A percentile compares a stretch with the other conserved stretches of the same genome.
These are phyloP conservation scores for Carex pumila DNA, from an alignment of 176 grass and related monocot species.

Conservation along the genomic window DNA sequence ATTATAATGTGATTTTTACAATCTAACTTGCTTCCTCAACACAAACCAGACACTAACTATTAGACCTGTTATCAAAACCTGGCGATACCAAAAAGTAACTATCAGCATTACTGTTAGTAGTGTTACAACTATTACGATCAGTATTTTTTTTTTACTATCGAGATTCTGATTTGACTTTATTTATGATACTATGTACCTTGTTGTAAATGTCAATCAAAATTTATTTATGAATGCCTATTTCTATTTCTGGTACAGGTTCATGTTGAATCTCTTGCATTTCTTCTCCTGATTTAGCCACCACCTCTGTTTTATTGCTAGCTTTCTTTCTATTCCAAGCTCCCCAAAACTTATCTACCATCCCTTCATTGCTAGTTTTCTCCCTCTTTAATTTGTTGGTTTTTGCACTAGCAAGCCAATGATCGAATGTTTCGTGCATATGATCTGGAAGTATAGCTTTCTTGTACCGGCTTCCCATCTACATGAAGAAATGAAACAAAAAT, in stretches of 20 bases:
- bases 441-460: slow-evolving; percentile 70
- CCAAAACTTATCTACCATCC: neutral
- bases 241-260: neutral
- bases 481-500: neutral
- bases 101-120: too few relatives aligned
- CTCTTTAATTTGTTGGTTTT: slow-evolving; percentile 6
- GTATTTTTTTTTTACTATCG: too few relatives aligned
- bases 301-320: neutral
- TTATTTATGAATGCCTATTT: slow-evolving; percentile 1
- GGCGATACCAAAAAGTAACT: too few relatives aligned
- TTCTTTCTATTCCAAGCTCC: neutral
- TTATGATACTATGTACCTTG: too few relatives aligned
- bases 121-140: too few relatives aligned
- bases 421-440: slow-evolving; percentile 36
- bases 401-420: slow-evolving; percentile 35
- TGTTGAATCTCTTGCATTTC: slow-evolving; percentile 9
- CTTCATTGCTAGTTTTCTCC: neutral
- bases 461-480: slow-evolving; percentile 75
- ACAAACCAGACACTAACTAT: too few relatives aligned
- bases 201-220: neutral
- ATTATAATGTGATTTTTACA: too few relatives aligned
- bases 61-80: too few relatives aligned
- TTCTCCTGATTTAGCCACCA: neutral
- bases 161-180: too few relatives aligned
- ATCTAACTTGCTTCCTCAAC: too few relatives aligned